These are phyloP conservation scores for Boletus coccyginus DNA, from an alignment of 768 basidiomycete species.

Conservation along the genomic window DNA sequence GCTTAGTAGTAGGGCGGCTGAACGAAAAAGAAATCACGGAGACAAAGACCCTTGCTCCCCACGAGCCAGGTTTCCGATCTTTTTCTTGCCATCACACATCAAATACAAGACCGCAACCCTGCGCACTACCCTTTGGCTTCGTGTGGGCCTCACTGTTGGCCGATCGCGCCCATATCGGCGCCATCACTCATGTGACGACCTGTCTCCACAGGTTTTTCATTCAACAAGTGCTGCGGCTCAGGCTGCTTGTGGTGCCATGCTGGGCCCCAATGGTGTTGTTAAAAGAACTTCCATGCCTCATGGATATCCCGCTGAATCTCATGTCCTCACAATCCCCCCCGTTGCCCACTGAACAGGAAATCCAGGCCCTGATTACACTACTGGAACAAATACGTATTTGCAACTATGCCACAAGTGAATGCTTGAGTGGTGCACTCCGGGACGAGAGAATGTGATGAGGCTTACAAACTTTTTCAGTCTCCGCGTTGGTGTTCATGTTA, in stretches of 20 bases:
- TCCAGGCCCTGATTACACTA: background rate
- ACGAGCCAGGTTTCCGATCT: background rate
- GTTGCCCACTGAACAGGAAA: constrained; percentile 1
- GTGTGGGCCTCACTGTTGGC: no score
- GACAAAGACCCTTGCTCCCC: background rate
- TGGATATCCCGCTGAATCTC: background rate
- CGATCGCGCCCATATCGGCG: background rate
- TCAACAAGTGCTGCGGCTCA: background rate
- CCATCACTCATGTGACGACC: background rate
- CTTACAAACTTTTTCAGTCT: constrained; percentile 7
- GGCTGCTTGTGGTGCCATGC: background rate
- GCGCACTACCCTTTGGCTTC: background rate
- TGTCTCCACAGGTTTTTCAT: constrained; percentile 1
- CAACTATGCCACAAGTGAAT: constrained; percentile 15
- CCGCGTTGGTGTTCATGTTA: constrained; percentile 14
- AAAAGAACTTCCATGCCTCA: background rate
- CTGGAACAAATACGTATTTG: constrained; percentile 14
- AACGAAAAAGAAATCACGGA: background rate
- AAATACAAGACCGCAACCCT: background rate
- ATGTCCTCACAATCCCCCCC: constrained; percentile 11
- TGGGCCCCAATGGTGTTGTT: background rate
- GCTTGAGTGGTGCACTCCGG: background rate
- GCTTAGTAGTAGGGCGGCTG: background rate
- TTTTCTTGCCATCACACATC: background rate
- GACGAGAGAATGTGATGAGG: background rate